Conservation (phyloP, 164 flowering plant genomes). For the Stephania yunnanensis region DNA sequence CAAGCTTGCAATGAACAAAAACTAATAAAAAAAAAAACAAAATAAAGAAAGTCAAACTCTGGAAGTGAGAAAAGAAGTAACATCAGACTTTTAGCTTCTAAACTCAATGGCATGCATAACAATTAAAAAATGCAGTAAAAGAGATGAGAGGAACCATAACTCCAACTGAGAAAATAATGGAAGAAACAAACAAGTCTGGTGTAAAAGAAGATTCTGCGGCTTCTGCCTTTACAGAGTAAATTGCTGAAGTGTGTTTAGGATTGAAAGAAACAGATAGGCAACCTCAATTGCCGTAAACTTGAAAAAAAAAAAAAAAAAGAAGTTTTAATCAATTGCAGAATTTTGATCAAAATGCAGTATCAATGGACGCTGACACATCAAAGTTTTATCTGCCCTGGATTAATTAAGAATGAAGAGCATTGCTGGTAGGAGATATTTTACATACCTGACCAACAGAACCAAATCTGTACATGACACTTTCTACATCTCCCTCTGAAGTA, state of each 20-base stretch:
- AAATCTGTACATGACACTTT: conserved; percentile 82
- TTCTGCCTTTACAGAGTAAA: neutral
- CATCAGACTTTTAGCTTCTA: neutral
- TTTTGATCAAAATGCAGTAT: neutral
- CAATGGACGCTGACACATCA: neutral
- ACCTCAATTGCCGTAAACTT: neutral
- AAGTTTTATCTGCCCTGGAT: neutral
- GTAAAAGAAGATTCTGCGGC: neutral
- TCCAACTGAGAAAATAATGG: neutral
- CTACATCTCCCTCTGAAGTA: conserved; percentile 65
- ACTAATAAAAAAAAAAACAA: no score
- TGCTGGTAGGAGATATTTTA: neutral
- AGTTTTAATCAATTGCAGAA: neutral
- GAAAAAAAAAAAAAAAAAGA: neutral
- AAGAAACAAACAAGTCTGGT: neutral
- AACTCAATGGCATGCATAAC: neutral
- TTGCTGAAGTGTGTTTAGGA: neutral
- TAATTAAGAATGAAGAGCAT: neutral
- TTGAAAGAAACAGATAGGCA: neutral
- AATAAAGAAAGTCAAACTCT: neutral
- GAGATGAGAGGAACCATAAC: neutral
- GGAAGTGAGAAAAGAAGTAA: neutral
- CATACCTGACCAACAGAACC: conserved; percentile 99
- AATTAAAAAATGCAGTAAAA: neutral
- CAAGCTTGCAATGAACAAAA: no score